Base-by-base conservation (phyloP, 2,329 filamentous ascomycete genomes). In the Chalaropsis ovoidea region DNA sequence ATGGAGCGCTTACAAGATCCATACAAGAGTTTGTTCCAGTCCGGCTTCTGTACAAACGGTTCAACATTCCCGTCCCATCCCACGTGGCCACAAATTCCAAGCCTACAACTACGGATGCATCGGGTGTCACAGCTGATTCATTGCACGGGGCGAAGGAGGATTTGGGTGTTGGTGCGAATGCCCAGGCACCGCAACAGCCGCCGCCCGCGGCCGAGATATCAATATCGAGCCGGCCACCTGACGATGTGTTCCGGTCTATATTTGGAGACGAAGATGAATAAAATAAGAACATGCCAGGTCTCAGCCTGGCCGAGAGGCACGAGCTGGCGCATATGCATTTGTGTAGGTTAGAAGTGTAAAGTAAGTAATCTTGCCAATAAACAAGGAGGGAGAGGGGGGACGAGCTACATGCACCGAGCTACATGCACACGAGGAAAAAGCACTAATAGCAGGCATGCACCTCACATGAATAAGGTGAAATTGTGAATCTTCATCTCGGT, bases 1-100 rank as follows among this genome's bases (percentile, higher is more conserved):
- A 92, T 75, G 94, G 94, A 0, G 81, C 85, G 15, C 82, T 97
- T 84, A 99, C 94, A 2, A 81, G 94, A 68, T 84, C 81, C 24
- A 79, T 81, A 0, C 74, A 83, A 7, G 82, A 86, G 3, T 97
- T 96, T 74, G 86, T 86, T 70, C 94, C 94, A 0, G 86, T 87
- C 0, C 81, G 91, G 65, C 76, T 99, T 49, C 76, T 97, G n/a
- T 97, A 93, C 76, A 99, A 97, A 74, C 82, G 94, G 8, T 96
- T 99, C 76, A 91, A 91, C 70, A 87, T 97, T n/a, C 85, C 81
- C 68, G 83, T 88, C 8, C 90, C 92, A 0, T 80, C 82, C 10
- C 82, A 90, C 73, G 10, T 39, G 24, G 49, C 31, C 24, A n/a
- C 41, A 39, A 41, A 52, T 10, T 15, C 35, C 13, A 45, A 52